phyloP scores from a whole-genome alignment of 306 rosid species.

The Adenanthera pavonina region DNA sequence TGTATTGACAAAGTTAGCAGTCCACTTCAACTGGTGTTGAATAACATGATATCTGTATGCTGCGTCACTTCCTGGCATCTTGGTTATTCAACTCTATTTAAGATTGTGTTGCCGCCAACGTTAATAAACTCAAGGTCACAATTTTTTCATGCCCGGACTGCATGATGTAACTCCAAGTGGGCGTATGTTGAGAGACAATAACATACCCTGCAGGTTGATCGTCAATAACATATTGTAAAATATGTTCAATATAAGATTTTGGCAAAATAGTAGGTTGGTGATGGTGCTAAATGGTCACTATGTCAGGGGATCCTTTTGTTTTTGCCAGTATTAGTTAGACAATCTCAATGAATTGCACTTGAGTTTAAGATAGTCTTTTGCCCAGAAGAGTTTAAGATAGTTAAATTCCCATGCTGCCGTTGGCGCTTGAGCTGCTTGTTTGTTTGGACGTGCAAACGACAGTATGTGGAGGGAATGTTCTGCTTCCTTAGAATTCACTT shows the following conservation, averaged over 20 bases:
- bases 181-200: slow-evolving; percentile 16
- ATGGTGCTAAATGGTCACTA: slow-evolving; percentile 5
- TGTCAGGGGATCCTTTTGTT: not conserved
- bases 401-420: not conserved
- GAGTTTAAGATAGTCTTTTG: slow-evolving; percentile 3
- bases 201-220: not conserved
- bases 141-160: not conserved
- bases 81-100: slow-evolving; percentile 23
- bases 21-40: slow-evolving; percentile 1
- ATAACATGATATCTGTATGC: slow-evolving; percentile 7
- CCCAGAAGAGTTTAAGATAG: not conserved
- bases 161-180: not conserved
- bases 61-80: not conserved
- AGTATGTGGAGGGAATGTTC: not conserved
- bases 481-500: not conserved
- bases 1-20: slow-evolving; percentile 3
- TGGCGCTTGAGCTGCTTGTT: not conserved
- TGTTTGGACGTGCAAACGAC: not conserved
- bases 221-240: slow-evolving; percentile 1
- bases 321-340: not conserved
- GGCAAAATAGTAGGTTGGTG: slow-evolving; percentile 13
- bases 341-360: slow-evolving; percentile 20
- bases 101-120: slow-evolving; percentile 23
- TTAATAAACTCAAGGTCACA: not conserved
- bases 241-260: slow-evolving; percentile 1